Base-by-base conservation (phyloP, 1,284 basidiomycete species). In the Coriolopsis trogii region DNA sequence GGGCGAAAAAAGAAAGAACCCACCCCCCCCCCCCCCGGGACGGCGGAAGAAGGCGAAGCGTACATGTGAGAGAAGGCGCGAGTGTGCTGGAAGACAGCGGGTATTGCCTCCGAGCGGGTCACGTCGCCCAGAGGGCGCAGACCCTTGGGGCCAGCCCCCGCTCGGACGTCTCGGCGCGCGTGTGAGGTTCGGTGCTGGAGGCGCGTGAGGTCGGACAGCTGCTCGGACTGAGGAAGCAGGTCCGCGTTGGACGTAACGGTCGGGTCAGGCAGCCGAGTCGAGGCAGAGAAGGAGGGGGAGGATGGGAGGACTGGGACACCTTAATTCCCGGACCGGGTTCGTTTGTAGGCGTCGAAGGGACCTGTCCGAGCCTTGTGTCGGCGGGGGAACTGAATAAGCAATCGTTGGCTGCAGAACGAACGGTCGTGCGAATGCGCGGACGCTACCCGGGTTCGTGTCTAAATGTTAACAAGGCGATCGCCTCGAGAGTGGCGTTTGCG, bases 401-500 rank as follows among this genome's bases (percentile, higher is more conserved):
- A n/a, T n/a, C n/a, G n/a, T n/a, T n/a, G n/a, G n/a, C n/a, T n/a
- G n/a, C n/a, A n/a, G n/a, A n/a, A n/a, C n/a, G n/a, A n/a, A n/a
- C n/a, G n/a, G 18, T 24, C 56, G 55, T 57, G 55, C 41, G 55
- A 57, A 53, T 13, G 33, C 24, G 25, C 12, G n/a, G 37, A 34
- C 30, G 20, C 21, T 16, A 34, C 21, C 44, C 47, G 44, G 50
- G 48, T 40, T 31, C 42, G 44, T 55, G 57, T 46, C 57, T 59
- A 59, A 55, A 59, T 49, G 53, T 46, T 55, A 55, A 53, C 51
- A 39, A 48, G 41, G 41, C 16, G 47, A 41, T 44, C 38, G 45
- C n/a, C 42, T 45, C 34, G 47, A 18, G 29, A 36, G 29, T 20
- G 21, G 40, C n/a, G 29, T n/a, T 21, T 21, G 25, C 25, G 26